Conservation (phyloP, 2,329 filamentous ascomycete species). For the Colletotrichum theobromicola region DNA sequence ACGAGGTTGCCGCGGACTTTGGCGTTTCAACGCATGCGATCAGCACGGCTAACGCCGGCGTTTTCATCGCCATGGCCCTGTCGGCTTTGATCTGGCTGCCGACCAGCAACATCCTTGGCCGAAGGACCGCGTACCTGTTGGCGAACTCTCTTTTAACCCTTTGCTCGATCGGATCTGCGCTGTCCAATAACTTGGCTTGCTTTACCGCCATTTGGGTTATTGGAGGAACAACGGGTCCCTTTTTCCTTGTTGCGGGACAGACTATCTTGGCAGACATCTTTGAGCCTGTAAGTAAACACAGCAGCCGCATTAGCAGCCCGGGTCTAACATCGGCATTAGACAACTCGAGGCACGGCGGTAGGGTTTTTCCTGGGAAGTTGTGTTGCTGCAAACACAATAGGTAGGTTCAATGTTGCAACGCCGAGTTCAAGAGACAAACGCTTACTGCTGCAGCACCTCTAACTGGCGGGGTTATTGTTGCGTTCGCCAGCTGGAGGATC, state of each 20-base stretch:
- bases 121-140: constrained; percentile 38
- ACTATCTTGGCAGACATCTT: constrained; percentile 22
- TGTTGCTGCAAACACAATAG: constrained; percentile 19
- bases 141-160: constrained; percentile 69
- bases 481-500: constrained; percentile 69
- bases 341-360: constrained; percentile 17
- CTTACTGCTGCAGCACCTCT: background rate
- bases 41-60: constrained; percentile 77
- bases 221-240: constrained; percentile 17
- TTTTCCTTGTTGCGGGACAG: constrained; percentile 20
- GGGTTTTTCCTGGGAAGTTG: constrained; percentile 23
- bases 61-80: constrained; percentile 76
- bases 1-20: constrained; percentile 73
- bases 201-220: constrained; percentile 46
- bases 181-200: constrained; percentile 71
- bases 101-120: constrained; percentile 51
- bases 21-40: constrained; percentile 71
- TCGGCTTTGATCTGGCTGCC: constrained; percentile 76
- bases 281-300: constrained; percentile 5
- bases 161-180: constrained; percentile 74
- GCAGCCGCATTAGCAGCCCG: fast-evolving
- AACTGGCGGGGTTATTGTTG: constrained; percentile 69
- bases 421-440: too few species aligned
- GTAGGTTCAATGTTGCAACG: background rate
- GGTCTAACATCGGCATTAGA: background rate